phyloP scores from a whole-genome alignment of 768 basidiomycete genomes.

The Amanita polypyramis region DNA sequence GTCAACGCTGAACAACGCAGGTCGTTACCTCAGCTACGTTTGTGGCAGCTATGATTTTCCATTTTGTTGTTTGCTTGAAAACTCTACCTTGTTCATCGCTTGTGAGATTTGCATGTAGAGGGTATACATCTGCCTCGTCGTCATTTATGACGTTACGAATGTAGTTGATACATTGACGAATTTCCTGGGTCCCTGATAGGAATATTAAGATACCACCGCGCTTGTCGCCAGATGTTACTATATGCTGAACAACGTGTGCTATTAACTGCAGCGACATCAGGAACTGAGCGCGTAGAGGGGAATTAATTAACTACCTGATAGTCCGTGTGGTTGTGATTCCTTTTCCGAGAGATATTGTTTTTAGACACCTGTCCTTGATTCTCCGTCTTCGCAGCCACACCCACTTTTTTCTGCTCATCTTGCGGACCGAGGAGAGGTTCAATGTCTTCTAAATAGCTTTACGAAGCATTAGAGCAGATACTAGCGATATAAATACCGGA shows the following conservation, averaged over 20 bases:
- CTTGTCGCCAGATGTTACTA: constrained; percentile 36
- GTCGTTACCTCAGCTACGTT: constrained; percentile 77
- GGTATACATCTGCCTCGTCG: constrained; percentile 45
- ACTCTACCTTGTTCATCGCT: constrained; percentile 75
- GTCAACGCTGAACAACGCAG: not conserved
- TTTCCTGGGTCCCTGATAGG: constrained; percentile 85
- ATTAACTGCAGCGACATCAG: constrained; percentile 38
- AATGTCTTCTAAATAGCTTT: constrained; percentile 77
- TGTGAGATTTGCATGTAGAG: constrained; percentile 84
- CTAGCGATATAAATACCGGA: constrained; percentile 1
- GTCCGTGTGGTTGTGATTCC: constrained; percentile 34
- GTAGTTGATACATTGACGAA: constrained; percentile 63
- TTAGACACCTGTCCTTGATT: not conserved
- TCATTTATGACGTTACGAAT: constrained; percentile 27
- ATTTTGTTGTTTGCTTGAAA: constrained; percentile 49
- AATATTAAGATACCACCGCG: constrained; percentile 76
- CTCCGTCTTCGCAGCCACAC: not conserved
- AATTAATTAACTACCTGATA: constrained; percentile 38
- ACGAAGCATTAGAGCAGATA: not conserved
- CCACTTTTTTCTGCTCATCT: not conserved
- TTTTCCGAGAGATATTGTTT: not conserved
- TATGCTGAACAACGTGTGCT: constrained; percentile 52
- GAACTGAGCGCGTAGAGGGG: not conserved
- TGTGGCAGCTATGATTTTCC: constrained; percentile 85
- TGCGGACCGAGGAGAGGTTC: constrained; percentile 47